phyloP scores from a whole-genome alignment of 305 asterid genomes.

The Fraxinus sp. region DNA sequence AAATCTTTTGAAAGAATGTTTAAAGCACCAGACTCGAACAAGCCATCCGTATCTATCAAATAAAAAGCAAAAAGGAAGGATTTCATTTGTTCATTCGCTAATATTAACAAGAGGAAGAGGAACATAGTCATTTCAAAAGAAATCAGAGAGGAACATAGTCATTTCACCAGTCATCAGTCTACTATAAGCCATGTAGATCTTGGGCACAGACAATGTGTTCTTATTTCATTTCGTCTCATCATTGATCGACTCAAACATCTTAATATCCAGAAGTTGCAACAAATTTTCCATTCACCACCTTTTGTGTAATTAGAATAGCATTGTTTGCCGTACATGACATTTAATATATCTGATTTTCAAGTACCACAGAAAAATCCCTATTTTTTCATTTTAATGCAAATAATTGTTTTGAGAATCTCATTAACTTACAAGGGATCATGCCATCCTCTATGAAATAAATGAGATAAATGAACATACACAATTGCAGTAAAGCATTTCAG shows the following conservation, averaged over 20 bases:
- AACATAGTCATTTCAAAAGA: not conserved
- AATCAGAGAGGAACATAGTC: not conserved
- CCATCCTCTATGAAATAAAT: not conserved
- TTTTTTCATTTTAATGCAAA: not conserved
- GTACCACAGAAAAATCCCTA: not conserved
- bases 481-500: constrained; percentile 4
- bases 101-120: not conserved
- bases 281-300: not conserved
- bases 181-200: not conserved
- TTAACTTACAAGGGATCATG: not conserved
- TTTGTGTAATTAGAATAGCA: not conserved
- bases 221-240: not conserved
- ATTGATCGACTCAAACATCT: not conserved
- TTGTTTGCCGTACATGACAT: not conserved
- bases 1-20: constrained; percentile 38
- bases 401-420: not conserved
- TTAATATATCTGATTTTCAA: not conserved
- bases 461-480: not conserved
- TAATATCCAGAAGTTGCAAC: not conserved
- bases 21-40: constrained; percentile 43
- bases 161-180: not conserved
- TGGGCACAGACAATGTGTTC: not conserved
- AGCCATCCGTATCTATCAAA: constrained; percentile 49
- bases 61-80: constrained; percentile 13
- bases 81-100: not conserved